Percentiles rank a stretch among this genome's conserved stretches.
Conservation (phyloP, 805 yeast genomes). For the Candida saitoana region DNA sequence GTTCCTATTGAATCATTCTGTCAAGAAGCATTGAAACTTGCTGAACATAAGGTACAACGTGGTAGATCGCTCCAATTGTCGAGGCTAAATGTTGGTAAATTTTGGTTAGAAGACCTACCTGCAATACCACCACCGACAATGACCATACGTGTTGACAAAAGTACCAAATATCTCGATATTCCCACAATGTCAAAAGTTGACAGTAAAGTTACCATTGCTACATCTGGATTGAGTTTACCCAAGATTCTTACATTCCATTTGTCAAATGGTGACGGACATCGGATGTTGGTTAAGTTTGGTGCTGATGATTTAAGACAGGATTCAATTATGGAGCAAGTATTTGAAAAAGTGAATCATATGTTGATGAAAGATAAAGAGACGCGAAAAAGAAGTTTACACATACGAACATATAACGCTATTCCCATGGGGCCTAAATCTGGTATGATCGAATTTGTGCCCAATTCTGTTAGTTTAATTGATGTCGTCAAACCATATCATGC, state of each 20-base stretch:
- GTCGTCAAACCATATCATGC: slow-evolving; percentile 63
- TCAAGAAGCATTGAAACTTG: slow-evolving; percentile 46
- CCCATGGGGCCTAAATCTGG: slow-evolving; percentile 90
- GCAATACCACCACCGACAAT: slow-evolving; percentile 67
- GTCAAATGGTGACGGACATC: slow-evolving; percentile 56
- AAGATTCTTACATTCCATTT: slow-evolving; percentile 60
- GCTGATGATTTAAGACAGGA: slow-evolving; percentile 93
- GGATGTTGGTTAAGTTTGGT: slow-evolving; percentile 73
- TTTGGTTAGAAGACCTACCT: slow-evolving; percentile 52
- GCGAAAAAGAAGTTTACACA: slow-evolving; percentile 50
- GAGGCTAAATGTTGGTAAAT: slow-evolving; percentile 37
- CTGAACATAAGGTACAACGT: slow-evolving; percentile 41
- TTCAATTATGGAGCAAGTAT: slow-evolving; percentile 96
- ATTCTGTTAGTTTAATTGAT: slow-evolving; percentile 69
- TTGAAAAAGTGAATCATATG: slow-evolving; percentile 74
- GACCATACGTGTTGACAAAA: slow-evolving; percentile 37
- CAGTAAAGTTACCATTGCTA: slow-evolving; percentile 53
- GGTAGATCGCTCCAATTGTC: slow-evolving; percentile 28
- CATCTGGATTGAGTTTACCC: slow-evolving; percentile 84
- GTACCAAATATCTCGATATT: slow-evolving; percentile 41
- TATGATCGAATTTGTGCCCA: slow-evolving; percentile 80
- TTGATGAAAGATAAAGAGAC: slow-evolving; percentile 55
- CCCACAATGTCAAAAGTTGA: slow-evolving; percentile 48
- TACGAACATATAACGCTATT: slow-evolving; percentile 83
- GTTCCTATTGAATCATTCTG: slow-evolving; percentile 49